phyloP scores from a whole-genome alignment of 2,329 filamentous ascomycete species.

The Calonectria honghensis region DNA sequence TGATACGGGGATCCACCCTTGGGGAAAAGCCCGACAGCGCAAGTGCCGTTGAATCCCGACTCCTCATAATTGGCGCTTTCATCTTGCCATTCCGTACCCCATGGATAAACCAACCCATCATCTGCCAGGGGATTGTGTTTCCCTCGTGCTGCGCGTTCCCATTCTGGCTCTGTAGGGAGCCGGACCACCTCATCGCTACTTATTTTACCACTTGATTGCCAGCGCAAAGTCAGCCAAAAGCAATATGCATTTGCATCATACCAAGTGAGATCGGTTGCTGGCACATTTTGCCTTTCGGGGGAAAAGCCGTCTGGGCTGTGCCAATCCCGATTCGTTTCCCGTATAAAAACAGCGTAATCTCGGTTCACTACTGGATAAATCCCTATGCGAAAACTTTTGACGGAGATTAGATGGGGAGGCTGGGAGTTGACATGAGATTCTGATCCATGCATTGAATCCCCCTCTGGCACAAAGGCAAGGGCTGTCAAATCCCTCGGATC shows the following conservation, averaged over 20 bases:
- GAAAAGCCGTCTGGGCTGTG: constrained; percentile 7
- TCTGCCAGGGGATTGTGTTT: not conserved
- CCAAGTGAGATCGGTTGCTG: constrained; percentile 17
- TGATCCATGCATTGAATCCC: not conserved
- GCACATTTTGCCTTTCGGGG: constrained; percentile 9
- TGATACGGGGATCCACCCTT: not conserved
- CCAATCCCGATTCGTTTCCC: constrained; percentile 4
- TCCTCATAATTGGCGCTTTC: constrained; percentile 15
- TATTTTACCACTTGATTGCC: constrained; percentile 17
- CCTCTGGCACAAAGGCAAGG: constrained; percentile 3
- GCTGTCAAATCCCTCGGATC: constrained; percentile 1
- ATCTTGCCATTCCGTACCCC: constrained; percentile 20
- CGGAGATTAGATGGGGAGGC: not conserved
- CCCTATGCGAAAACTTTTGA: not conserved
- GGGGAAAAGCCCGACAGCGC: constrained; percentile 4
- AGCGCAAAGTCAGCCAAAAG: constrained; percentile 2
- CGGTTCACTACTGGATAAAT: constrained; percentile 1
- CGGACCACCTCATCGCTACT: not conserved
- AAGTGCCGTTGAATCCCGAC: constrained; percentile 13
- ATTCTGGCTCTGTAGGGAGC: constrained; percentile 19
- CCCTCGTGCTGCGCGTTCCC: constrained; percentile 22
- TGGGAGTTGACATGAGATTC: constrained; percentile 1
- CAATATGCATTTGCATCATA: constrained; percentile 26
- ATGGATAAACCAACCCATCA: constrained; percentile 17
- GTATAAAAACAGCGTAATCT: not conserved